Conservation (phyloP, 495 filamentous ascomycete genomes). For the Staphylotrichum tortipilum region DNA sequence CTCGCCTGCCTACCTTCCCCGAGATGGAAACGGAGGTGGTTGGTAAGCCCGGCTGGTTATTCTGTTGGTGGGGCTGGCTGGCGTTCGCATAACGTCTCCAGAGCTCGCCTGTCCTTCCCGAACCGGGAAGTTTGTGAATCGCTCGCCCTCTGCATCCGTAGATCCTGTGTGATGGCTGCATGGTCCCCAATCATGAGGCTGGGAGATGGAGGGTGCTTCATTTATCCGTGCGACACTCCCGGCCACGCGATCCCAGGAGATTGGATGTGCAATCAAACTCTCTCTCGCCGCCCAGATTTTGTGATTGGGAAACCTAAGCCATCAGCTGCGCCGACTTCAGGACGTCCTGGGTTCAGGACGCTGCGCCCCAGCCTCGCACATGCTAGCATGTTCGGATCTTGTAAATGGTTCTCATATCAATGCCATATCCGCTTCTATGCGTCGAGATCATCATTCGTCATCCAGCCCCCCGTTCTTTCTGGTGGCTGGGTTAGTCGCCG, state of each 20-base stretch:
- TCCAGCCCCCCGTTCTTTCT: background rate
- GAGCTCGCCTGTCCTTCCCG: background rate
- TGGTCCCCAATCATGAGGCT: constrained; percentile 19
- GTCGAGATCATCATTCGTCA: constrained; percentile 10
- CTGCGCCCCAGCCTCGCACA: background rate
- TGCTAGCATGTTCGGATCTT: too few relatives aligned
- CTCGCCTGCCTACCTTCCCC: too few relatives aligned
- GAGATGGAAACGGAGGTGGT: background rate
- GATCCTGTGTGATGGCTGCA: constrained; percentile 12
- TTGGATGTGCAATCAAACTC: background rate
- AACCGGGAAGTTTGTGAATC: constrained; percentile 12
- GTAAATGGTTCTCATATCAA: constrained; percentile 1
- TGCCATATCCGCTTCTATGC: constrained; percentile 15
- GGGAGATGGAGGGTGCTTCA: background rate
- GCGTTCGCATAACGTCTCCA: background rate
- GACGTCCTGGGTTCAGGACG: background rate
- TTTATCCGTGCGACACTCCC: constrained; percentile 14
- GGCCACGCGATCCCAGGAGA: background rate
- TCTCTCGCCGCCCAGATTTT: constrained; percentile 11
- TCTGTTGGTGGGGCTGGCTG: constrained; percentile 9
- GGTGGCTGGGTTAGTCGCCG: background rate
- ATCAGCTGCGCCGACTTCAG: constrained; percentile 8
- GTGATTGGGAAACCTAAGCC: constrained; percentile 17
- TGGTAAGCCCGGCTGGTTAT: constrained; percentile 8
- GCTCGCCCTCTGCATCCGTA: too few relatives aligned